A percentile compares a stretch with the other conserved stretches of the same genome.
Evolutionary conservation across 176 grass and related monocot species (phyloP).

Genomic region (Aegilops sharonensis): DNA sequence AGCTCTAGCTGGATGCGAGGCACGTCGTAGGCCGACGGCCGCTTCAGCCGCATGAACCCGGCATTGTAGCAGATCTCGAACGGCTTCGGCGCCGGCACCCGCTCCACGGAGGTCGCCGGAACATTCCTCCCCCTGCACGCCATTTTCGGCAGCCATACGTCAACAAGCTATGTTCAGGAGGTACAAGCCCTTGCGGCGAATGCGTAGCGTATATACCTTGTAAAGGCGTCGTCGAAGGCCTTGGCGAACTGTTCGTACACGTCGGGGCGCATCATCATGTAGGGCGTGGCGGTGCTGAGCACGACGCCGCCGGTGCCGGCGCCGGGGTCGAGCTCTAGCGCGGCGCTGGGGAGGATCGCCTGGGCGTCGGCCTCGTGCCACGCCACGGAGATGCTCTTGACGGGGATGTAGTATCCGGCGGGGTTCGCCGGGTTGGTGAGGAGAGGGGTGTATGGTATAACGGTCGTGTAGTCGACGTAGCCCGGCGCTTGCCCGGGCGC

Average conservation of each 20-base stretch:
- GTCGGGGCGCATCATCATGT: slow-evolving; percentile 39
- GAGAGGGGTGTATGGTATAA: slow-evolving; percentile 41
- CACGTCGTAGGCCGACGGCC: slow-evolving; percentile 34
- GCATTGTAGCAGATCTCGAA: slow-evolving; percentile 60
- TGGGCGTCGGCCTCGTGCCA: neutral
- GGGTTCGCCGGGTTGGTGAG: slow-evolving; percentile 31
- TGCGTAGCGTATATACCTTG: too few species aligned
- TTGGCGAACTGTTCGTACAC: slow-evolving; percentile 37
- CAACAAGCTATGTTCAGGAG: too few species aligned
- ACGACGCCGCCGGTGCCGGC: slow-evolving; percentile 43
- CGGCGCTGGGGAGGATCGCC: neutral
- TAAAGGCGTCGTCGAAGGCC: slow-evolving; percentile 36
- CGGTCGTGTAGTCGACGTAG: neutral
- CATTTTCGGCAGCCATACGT: too few species aligned
- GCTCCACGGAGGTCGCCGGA: too few species aligned
- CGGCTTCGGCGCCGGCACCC: neutral
- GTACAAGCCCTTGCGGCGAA: too few species aligned
- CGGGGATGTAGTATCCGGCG: slow-evolving; percentile 42
- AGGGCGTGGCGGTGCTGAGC: slow-evolving; percentile 45
- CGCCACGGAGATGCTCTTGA: slow-evolving; percentile 11
- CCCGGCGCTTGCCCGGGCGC: neutral
- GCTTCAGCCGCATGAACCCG: slow-evolving; percentile 28
- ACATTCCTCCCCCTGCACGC: neutral
- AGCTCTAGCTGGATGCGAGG: slow-evolving; percentile 43
- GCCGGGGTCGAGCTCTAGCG: slow-evolving; percentile 22